phyloP scores from a whole-genome alignment of 208 protist genomes.

The Herpetomonas tarakana region DNA sequence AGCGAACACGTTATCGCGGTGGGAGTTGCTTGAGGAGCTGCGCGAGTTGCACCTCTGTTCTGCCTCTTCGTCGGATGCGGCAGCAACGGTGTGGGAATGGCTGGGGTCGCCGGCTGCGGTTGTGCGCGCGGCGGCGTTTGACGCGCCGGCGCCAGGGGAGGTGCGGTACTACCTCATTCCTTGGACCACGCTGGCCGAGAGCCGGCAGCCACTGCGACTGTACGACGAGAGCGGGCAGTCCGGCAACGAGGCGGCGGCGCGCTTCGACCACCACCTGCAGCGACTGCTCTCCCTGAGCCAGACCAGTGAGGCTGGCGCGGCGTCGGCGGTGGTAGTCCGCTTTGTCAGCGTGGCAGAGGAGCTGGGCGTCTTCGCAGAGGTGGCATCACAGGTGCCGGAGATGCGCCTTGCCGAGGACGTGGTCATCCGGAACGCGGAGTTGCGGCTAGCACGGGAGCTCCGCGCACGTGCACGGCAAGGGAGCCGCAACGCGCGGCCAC shows the following conservation, averaged over 20 bases:
- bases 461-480: not conserved
- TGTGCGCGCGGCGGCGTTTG: conserved; percentile 1
- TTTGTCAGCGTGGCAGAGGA: conserved; percentile 56
- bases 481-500: not conserved
- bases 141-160: not conserved
- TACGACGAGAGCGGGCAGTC: conserved; percentile 84
- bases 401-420: conserved; percentile 13
- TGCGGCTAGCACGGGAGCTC: not conserved
- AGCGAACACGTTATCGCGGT: conserved; percentile 11
- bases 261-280: conserved; percentile 43
- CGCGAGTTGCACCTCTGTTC: too few relatives aligned
- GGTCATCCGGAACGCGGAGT: conserved; percentile 12
- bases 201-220: conserved; percentile 61
- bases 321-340: conserved; percentile 22
- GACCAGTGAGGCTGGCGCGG: not conserved
- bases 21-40: not conserved
- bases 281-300: conserved; percentile 15
- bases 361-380: conserved; percentile 5
- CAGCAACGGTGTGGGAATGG: conserved; percentile 45
- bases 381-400: not conserved
- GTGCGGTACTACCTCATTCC: conserved; percentile 53
- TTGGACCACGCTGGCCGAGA: conserved; percentile 62
- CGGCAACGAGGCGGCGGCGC: conserved; percentile 16
- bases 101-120: conserved; percentile 48
- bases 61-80: too few relatives aligned